Evolutionary conservation across 805 yeast genomes (phyloP), one percentile per base, ranked within the genome.

Genomic region (Hanseniaspora guilliermondii): DNA sequence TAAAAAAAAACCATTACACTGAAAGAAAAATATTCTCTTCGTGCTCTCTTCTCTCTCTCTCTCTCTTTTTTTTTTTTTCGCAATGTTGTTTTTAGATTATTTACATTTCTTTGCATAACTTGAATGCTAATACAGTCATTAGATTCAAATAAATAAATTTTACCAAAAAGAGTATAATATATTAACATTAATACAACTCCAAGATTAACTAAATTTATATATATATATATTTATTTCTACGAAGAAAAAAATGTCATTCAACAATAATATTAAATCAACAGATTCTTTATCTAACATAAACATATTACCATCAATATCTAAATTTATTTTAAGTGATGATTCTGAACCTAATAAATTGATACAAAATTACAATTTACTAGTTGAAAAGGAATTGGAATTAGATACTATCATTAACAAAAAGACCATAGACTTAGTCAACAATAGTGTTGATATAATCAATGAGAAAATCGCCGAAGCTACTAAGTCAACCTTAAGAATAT

Each of bases 401-500:
- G 49, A 42, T 16, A 37, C 39, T 11, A n/a, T 27, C 4, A 44
- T 52, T 7, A 52, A 44, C 36, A 52, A 44, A 27, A 44, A 44
- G 17, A 42, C 53, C n/a, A 49, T 49, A 14, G 53, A 49, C n/a
- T 21, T 49, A 19, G 48, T 49, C 6, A 57, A 62, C 65, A 60
- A 57, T 63, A 66, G 57, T 45, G 40, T 49, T 16, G 41, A 42
- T 30, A 61, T 69, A 36, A 62, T 61, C 7, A 62, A 60, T 32
- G 44, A 30, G 3, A 62, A 69, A 37, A 44, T 44, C 7, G 22
- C 37, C 32, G 61, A 61, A 6, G 62, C 59, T 21, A 77, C 77
- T 58, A 79, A 79, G 37, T 82, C 84, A 53, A 73, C 76, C 14
- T 73, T 93, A 60, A 78, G 97, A 55, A 77, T 93, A 17, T 91